Base-by-base conservation (phyloP, 345 rosid genomes). In the Populus tremula region DNA sequence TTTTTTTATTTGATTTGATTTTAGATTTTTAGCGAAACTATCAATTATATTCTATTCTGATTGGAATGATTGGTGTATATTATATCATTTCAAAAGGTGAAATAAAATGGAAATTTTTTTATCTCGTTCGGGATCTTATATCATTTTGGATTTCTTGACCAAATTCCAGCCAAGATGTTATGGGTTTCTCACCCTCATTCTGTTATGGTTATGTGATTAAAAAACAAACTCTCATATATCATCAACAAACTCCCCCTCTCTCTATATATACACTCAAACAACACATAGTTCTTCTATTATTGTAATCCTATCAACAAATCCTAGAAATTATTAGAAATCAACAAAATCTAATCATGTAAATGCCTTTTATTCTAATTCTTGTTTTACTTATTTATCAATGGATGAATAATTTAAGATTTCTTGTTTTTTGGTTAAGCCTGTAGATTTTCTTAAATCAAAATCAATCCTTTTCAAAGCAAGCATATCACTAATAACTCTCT, bases 61-160 rank as follows among this genome's bases (percentile, higher is more conserved):
- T 4, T 33, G 5, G 0, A 33, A 33, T 33, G 35, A 33, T 0
- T 0, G 0, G 5, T 33, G 0, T 33, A 4, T 33, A 33, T 4
- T 33, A 0, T 33, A 33, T 0, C 4, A 33, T 33, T 33, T 33
- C 5, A 33, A 33, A 33, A 33, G 3, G 0, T 5, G 4, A 33
- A 33, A 33, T 0, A 33, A 33, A 33, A 33, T 33, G 0, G 5
- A 33, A 33, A 31, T 27, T 27, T 27, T 27, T 27, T 27, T 27
- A 29, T 29, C 31, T 29, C 31, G 31, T 2, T 29, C 31, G 31
- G 31, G 31, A 29, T 29, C 31, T 29, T 29, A 29, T 1, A 29
- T 29, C 31, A 29, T 29, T 29, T 2, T 29, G 31, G 31, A 29
- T 29, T 29, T 29, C 31, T 29, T 29, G 2, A 1, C 2, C 31